Evolutionary conservation across 1,284 basidiomycete species (phyloP), one percentile per base, ranked within the genome.

Genomic region (Microbotryum saponariae): DNA sequence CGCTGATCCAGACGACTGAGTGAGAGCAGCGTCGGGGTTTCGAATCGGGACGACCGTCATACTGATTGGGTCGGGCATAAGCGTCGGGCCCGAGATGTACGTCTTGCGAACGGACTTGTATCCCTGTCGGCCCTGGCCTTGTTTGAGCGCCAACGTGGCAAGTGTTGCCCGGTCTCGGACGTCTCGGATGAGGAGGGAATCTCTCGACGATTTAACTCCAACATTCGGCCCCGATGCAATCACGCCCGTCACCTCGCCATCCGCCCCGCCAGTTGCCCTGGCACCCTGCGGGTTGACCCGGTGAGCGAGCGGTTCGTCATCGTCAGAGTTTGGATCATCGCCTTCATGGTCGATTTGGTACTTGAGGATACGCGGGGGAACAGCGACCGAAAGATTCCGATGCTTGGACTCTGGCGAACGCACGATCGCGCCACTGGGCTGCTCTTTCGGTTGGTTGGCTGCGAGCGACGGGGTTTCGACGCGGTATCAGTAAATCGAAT

Each of bases 131-230:
- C 31, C 12, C 27, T 53, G 48, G n/a, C 51, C 31, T 33, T 53
- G 51, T 31, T 53, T 53, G 25, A 53, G 51, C n/a, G 51, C 51
- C n/a, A 53, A 29, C 8, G 54, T 56, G 31, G 54, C 54, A 10
- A 56, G 33, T 18, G 54, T 47, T 42, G 54, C 54, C 1, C 44
- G 54, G 14, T 44, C n/a, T 23, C 45, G 54, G 9, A 56, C 54
- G 27, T 56, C 54, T 20, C 33, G 31, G 23, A 56, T 42, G 54
- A 56, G 54, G 29, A 56, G 31, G 12, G 54, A 33, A 2, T 56
- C 29, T 23, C 29, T 56, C 37, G 54, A 27, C 25, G 33, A 10
- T 31, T 16, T 12, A 27, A 53, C 6, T 33, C 29, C 27, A 53
- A 53, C 27, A 9, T 53, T 33, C 31, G 25, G 10, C 12, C 31